These are phyloP conservation scores for Citrus unshiu DNA, from an alignment of 345 rosid species.

Conservation along the genomic window DNA sequence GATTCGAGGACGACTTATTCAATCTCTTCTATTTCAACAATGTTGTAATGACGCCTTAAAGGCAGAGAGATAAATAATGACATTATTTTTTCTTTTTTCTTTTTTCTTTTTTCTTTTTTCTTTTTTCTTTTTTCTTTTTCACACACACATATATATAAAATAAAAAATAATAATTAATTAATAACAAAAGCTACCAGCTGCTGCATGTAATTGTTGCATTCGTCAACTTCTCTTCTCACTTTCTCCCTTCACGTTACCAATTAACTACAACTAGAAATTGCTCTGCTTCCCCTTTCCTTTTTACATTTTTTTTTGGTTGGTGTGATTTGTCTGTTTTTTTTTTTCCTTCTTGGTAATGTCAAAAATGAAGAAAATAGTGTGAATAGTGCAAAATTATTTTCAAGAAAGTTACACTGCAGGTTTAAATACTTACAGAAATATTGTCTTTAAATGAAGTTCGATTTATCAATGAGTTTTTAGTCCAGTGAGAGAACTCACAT, in stretches of 20 bases:
- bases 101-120: neutral
- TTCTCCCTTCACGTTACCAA: conserved; percentile 6
- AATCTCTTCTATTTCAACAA: neutral
- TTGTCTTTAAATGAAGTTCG: no score
- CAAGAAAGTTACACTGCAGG: no score
- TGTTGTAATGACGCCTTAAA: conserved; percentile 3
- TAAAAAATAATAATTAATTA: no score
- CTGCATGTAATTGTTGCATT: conserved; percentile 33
- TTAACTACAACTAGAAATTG: neutral
- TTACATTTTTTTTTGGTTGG: neutral
- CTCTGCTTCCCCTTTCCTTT: neutral
- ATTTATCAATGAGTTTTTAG: no score
- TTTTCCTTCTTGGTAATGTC: no score
- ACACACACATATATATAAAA: no score
- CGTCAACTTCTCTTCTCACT: neutral
- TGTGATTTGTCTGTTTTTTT: no score
- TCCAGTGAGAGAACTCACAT: no score
- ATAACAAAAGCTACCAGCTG: conserved; percentile 44
- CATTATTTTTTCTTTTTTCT: neutral
- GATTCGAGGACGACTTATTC: conserved; percentile 39
- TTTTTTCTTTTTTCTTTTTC: neutral
- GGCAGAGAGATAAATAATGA: neutral
- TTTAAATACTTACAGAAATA: no score
- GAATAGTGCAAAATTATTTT: no score
- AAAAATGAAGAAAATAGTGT: no score